A percentile compares a stretch with the other conserved stretches of the same genome.
phyloP scores from a whole-genome alignment of 1,284 basidiomycete genomes.

The Wolfiporia cocos region DNA sequence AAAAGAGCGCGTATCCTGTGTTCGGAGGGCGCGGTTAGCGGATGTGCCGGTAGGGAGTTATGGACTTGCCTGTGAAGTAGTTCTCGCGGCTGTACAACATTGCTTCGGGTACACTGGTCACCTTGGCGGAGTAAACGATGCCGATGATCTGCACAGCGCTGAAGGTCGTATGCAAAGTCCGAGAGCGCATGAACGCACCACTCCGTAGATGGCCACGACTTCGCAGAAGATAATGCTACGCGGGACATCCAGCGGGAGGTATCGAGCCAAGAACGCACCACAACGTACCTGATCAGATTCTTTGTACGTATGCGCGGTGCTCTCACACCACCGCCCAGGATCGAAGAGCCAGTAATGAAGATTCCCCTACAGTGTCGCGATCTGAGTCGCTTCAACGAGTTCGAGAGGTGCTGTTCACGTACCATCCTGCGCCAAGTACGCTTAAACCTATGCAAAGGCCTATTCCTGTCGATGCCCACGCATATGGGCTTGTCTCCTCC shows the following conservation, averaged over 20 bases:
- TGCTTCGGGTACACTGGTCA: conserved; percentile 53
- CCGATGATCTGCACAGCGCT: conserved; percentile 68
- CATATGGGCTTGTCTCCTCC: conserved; percentile 90
- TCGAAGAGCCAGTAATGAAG: conserved; percentile 92
- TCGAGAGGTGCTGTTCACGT: conserved; percentile 25
- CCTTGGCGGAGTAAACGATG: conserved; percentile 87
- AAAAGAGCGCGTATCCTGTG: conserved; percentile 86
- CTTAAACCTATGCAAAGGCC: conserved; percentile 92
- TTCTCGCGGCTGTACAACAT: conserved; percentile 76
- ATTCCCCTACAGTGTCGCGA: conserved; percentile 74
- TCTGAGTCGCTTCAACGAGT: not conserved
- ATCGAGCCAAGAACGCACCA: not conserved
- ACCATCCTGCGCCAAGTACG: conserved; percentile 96
- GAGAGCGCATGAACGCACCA: conserved; percentile 50
- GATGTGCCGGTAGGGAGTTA: not conserved
- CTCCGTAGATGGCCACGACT: conserved; percentile 95
- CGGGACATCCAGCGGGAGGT: not conserved
- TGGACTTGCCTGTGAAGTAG: conserved; percentile 77
- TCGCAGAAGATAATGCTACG: conserved; percentile 97
- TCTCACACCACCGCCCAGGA: conserved; percentile 93
- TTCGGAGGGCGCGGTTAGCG: too few species aligned
- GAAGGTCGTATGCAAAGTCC: not conserved
- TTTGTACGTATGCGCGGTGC: conserved; percentile 95
- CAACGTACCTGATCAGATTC: conserved; percentile 87
- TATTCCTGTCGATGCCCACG: conserved; percentile 89